Evolutionary conservation across 345 rosid species (phyloP).

Genomic region (Kernera saxatilis): DNA sequence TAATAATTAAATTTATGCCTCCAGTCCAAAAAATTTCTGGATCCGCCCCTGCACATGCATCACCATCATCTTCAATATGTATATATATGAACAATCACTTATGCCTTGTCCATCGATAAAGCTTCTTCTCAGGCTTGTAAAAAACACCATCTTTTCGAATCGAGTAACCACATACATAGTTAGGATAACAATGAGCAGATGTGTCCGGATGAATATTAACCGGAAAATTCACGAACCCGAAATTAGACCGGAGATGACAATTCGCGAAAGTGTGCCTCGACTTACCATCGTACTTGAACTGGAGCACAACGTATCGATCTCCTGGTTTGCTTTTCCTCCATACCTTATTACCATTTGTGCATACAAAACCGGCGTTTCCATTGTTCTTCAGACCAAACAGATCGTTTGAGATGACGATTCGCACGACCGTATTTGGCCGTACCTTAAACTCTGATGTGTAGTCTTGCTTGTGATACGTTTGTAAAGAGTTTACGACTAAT

Average conservation of each 20-base stretch:
- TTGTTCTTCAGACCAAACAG: conserved; percentile 3
- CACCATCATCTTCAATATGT: background rate
- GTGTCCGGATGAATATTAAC: conserved; percentile 15
- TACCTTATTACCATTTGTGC: conserved; percentile 1
- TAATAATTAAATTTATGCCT: too few relatives aligned
- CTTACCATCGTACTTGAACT: conserved; percentile 26
- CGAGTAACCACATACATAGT: conserved; percentile 19
- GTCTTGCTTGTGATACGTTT: background rate
- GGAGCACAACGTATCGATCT: background rate
- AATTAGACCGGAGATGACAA: conserved; percentile 26
- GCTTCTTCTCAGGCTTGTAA: conserved; percentile 14
- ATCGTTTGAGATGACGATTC: conserved; percentile 22
- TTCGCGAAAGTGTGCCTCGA: conserved; percentile 4
- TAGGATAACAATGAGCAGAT: conserved; percentile 21
- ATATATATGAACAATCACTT: background rate
- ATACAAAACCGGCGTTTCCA: conserved; percentile 30
- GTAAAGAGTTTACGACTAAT: conserved; percentile 13
- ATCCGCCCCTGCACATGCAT: too few relatives aligned
- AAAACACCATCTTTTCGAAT: conserved; percentile 19
- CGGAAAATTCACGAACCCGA: conserved; percentile 23
- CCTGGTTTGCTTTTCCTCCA: conserved; percentile 27
- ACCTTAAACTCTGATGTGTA: background rate
- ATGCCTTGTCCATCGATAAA: conserved; percentile 15
- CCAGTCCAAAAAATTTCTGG: too few relatives aligned
- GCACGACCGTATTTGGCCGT: conserved; percentile 3